Percentiles rank a stretch among this genome's conserved stretches.
Evolutionary conservation across 352 stramenopile species (phyloP).

Genomic region (Blastocystis sp.): DNA sequence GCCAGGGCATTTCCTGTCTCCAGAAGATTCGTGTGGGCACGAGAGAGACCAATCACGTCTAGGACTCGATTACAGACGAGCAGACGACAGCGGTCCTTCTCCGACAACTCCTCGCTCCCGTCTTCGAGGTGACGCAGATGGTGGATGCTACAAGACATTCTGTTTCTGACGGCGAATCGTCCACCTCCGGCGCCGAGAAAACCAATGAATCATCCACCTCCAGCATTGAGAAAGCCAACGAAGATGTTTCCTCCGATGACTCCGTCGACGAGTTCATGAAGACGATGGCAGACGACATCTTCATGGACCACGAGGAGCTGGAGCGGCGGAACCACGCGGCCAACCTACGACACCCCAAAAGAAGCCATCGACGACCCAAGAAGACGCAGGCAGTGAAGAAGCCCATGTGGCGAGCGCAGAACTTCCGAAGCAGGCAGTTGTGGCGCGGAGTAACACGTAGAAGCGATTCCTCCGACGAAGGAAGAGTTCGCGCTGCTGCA

Average conservation of each 20-base stretch:
- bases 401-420: background rate
- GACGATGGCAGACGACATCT: conserved; percentile 7
- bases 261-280: background rate
- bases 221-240: too few species aligned
- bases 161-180: too few species aligned
- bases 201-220: too few species aligned
- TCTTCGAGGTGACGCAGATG: too few species aligned
- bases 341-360: background rate
- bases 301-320: conserved; percentile 10
- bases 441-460: background rate
- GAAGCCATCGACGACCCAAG: background rate
- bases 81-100: background rate
- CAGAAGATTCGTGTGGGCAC: background rate
- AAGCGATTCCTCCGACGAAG: background rate
- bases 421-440: background rate
- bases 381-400: background rate
- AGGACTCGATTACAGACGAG: background rate
- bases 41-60: background rate
- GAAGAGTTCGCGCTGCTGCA: conserved; percentile 23
- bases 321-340: background rate
- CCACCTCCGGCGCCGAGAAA: too few species aligned
- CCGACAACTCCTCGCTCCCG: background rate
- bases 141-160: too few species aligned
- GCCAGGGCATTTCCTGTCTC: background rate
- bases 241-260: background rate